Base-by-base conservation (phyloP, 805 yeast species). In the Candida ipomoeae region DNA sequence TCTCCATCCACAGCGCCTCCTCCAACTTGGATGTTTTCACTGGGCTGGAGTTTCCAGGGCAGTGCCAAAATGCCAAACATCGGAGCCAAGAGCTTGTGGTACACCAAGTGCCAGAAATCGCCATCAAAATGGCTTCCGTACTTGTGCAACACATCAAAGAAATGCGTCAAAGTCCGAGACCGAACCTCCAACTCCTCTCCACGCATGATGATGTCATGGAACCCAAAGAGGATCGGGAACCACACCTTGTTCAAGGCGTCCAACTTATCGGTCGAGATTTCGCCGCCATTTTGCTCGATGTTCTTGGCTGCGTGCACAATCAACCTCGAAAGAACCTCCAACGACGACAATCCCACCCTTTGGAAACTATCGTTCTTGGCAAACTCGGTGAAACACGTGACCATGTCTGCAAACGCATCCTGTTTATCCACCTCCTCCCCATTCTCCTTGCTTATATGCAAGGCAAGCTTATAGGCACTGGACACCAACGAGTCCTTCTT, bases 161-260 rank as follows among this genome's bases (percentile, higher is more conserved):
- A 76, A 59, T 79, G 83, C 54, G 84, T 86, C 61, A 94, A 74
- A 0, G 97, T 96, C 49, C 89, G 77, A 0, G 97, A 87, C 61
- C 99, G 80, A 3, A 91, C 96, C 67, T 94, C 99, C 45, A 94
- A 73, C 67, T 94, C 99, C 49, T 85, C 90, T 3, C 97, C 97
- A 0, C 84, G 84, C 96, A 91, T 89, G 32, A 91, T 88, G 6
- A 92, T 85, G 53, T 88, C 90, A 62, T 90, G 89, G 68, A 89
- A 87, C 13, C 95, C 87, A 54, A 78, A 81, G 55, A 94, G 68
- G n/a, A 92, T 76, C 2, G 97, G 96, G 70, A 87, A 87, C 96
- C 96, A 89, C 13, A 83, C 73, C 55, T 82, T 83, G 42, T 72
- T 73, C 52, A 84, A 74, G 5, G 71, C 61, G 35, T 77, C 53